Evolutionary conservation across 2,329 filamentous ascomycete species (phyloP).

Genomic region (Claviceps purpurea): DNA sequence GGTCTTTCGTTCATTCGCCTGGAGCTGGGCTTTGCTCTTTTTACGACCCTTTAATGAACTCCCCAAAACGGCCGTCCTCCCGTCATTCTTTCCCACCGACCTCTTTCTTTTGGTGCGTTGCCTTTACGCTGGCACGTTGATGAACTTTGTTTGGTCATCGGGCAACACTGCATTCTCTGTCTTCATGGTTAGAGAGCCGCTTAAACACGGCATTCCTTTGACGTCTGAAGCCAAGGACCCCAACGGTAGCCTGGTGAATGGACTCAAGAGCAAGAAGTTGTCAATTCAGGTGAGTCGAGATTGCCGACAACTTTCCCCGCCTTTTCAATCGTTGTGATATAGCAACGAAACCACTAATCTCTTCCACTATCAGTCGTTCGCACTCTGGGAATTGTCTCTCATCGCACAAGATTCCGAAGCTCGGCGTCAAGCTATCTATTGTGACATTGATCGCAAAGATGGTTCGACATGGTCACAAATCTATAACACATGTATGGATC

Average conservation of each 20-base stretch:
- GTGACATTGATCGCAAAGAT: slow-evolving; percentile 71
- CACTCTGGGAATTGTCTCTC: slow-evolving; percentile 78
- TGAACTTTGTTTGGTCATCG: slow-evolving; percentile 63
- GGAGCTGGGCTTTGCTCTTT: slow-evolving; percentile 57
- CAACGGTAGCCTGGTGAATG: slow-evolving; percentile 77
- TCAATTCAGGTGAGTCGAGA: slow-evolving; percentile 48
- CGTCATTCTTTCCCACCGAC: slow-evolving; percentile 42
- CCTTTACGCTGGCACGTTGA: slow-evolving; percentile 47
- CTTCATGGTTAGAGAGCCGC: slow-evolving; percentile 67
- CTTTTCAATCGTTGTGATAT: not conserved
- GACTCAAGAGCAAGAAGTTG: slow-evolving; percentile 71
- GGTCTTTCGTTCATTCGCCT: slow-evolving; percentile 49
- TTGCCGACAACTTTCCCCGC: not conserved
- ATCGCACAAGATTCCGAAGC: slow-evolving; percentile 63
- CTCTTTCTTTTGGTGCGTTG: slow-evolving; percentile 42
- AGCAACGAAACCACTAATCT: slow-evolving; percentile 9
- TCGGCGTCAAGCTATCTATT: slow-evolving; percentile 71
- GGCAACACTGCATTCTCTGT: slow-evolving; percentile 65
- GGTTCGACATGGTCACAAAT: slow-evolving; percentile 75
- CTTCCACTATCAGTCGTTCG: slow-evolving; percentile 47
- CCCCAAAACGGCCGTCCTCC: slow-evolving; percentile 55
- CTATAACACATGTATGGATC: slow-evolving; percentile 52
- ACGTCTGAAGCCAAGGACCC: slow-evolving; percentile 80
- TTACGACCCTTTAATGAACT: slow-evolving; percentile 64
- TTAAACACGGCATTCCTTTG: slow-evolving; percentile 75